These are phyloP conservation scores for Panaeolus papilionaceus DNA, from an alignment of 768 basidiomycete genomes.

Conservation along the genomic window DNA sequence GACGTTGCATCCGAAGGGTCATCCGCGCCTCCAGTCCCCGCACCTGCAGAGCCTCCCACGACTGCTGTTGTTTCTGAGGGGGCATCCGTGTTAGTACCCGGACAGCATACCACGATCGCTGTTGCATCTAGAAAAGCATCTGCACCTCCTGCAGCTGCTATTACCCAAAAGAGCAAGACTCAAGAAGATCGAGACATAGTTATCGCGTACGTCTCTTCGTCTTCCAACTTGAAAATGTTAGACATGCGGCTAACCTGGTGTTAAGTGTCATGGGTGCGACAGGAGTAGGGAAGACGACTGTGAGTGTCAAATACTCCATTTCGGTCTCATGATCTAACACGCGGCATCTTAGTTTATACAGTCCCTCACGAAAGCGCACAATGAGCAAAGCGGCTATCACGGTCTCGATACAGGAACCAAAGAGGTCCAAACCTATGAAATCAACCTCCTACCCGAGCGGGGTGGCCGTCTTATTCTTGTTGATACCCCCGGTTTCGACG, in stretches of 20 bases:
- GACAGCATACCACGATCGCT: no score
- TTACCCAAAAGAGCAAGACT: no score
- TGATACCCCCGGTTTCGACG: background rate
- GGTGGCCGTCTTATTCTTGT: background rate
- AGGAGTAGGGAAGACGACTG: background rate
- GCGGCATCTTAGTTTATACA: background rate
- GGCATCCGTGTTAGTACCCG: no score
- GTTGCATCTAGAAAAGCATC: no score
- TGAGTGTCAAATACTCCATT: background rate
- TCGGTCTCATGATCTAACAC: background rate
- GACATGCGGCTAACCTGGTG: no score
- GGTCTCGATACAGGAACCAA: background rate
- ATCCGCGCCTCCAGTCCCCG: no score
- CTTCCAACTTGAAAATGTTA: no score
- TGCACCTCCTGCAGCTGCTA: no score
- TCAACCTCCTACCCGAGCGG: background rate
- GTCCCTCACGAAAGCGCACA: background rate
- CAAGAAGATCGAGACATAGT: background rate
- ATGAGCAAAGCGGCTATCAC: background rate
- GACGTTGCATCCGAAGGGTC: no score
- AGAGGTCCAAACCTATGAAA: background rate
- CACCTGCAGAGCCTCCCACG: no score
- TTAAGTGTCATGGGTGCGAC: background rate
- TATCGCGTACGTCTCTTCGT: background rate
- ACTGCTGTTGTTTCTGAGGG: no score